Base-by-base conservation (phyloP, 805 yeast species). In the Ogataea paradorogensis region DNA sequence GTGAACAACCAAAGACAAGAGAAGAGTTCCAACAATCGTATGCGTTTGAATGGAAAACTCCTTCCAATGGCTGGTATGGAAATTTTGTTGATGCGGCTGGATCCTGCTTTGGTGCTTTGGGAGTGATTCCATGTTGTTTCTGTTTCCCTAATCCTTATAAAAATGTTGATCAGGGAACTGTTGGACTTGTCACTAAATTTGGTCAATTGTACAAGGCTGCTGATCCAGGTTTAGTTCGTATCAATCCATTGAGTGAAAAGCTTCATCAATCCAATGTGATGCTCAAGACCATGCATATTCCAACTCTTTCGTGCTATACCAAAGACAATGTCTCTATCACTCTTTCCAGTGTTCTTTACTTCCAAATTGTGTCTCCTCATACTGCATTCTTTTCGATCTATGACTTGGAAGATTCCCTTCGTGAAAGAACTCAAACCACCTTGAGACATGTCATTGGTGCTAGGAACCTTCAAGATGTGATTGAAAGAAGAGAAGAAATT, bases 371-470 rank as follows among this genome's bases (percentile, higher is more conserved):
- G 27, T 81, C 80, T 47, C 88, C 89, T 1, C 82, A 79, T 52
- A 75, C 72, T 65, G 84, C 88, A 13, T 65, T 71, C 37, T 81
- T 73, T 51, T 75, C 80, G 22, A 77, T 82, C 46, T 59, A 67
- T 24, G 61, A 77, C 51, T 74, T 82, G 42, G 69, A 70, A 43
- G 61, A 59, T 30, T 83, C 88, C 13, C 68, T 82, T 38, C 62
- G 69, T 38, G 87, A 81, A 57, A 69, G 87, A 56, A 80, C 87
- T 5, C 85, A 81, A 60, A 82, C 86, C 30, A 82, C 89, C 3
- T 64, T 82, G 53, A 70, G 89, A 58, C 85, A 81, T 48, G 89
- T 82, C 15, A 72, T 80, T 40, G 89, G 89, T 46, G 68, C 81
- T 24, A 63, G 85, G 35, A 69, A 67, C 15, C 65, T 82, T 51